Evolutionary conservation across 2,329 filamentous ascomycete species (phyloP), one percentile per base, ranked within the genome.

Genomic region (Mollisiaceae sp.): DNA sequence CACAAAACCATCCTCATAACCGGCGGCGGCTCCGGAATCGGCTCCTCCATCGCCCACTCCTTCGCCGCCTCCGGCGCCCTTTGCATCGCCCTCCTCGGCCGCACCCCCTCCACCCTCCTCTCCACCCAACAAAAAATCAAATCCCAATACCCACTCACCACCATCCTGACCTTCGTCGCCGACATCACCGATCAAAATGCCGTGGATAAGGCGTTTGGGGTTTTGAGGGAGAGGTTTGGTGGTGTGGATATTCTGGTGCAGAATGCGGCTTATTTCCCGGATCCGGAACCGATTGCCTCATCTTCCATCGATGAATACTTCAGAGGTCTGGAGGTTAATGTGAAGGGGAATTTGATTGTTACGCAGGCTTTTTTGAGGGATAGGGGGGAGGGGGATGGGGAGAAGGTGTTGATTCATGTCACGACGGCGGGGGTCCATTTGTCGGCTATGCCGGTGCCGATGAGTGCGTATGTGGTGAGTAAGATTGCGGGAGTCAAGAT

Each of bases 61-160:
- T 70, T 70, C 56, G 68, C 76, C 11, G 65, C 57, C n/a, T 66
- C 70, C n/a, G 60, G 63, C 4, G 67, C 70, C 38, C 73, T 72
- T 43, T 69, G 62, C 9, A 66, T 78, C 38, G 59, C 73, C 52
- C 68, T 76, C 35, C 67, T 72, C 20, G 74, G 73, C 8, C 72
- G 69, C 41, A 69, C n/a, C 14, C 11, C 20, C 15, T 14, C 55
- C 18, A 2, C 14, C 6, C 35, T 57, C 11, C 55, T 20, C 15
- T 39, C 55, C 35, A 20, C 14, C n/a, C 39, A 57, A 22, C 8
- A 1, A 8, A 8, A 36, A 11, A 36, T 57, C 55, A 4, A 54
- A 35, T 15, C 32, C 15, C 11, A 41, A n/a, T 39, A 57, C 20
- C 55, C 55, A 1, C 8, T 5, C 11, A 55, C 35, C 1, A 14